Percentiles rank a stretch among this genome's conserved stretches.
Evolutionary conservation across 805 yeast species (phyloP).

Genomic region (Trichomonascus vanleenenianus): DNA sequence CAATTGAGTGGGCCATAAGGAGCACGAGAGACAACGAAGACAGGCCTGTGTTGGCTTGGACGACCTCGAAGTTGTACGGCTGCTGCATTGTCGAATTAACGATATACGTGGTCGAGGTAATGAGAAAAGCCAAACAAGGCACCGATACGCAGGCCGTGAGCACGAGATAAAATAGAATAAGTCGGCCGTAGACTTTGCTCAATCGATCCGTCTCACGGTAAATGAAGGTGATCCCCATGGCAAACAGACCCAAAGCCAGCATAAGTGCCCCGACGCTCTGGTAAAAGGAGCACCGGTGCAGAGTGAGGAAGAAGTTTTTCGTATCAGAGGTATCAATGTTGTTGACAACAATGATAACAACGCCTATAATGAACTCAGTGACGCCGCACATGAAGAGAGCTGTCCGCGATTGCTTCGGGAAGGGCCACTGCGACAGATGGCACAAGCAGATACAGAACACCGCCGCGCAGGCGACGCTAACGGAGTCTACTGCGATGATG

Average conservation of each 20-base stretch:
- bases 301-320: background rate
- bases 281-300: background rate
- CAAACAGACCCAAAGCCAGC: constrained; percentile 17
- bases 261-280: constrained; percentile 14
- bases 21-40: constrained; percentile 14
- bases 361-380: constrained; percentile 3
- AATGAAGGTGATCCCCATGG: constrained; percentile 7
- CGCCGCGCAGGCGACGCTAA: background rate
- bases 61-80: background rate
- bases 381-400: constrained; percentile 1
- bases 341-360: constrained; percentile 5
- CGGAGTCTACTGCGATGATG: constrained; percentile 2
- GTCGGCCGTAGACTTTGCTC: background rate
- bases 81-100: background rate
- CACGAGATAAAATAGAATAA: constrained; percentile 1
- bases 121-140: background rate
- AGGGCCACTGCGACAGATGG: constrained; percentile 6
- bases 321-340: background rate
- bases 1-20: constrained; percentile 16
- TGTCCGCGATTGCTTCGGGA: background rate
- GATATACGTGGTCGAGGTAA: background rate
- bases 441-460: constrained; percentile 4
- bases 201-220: constrained; percentile 3
- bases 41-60: constrained; percentile 11
- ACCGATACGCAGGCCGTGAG: background rate